Base-by-base conservation (phyloP, 2,329 filamentous ascomycete genomes). In the Hypomyces perniciosus region DNA sequence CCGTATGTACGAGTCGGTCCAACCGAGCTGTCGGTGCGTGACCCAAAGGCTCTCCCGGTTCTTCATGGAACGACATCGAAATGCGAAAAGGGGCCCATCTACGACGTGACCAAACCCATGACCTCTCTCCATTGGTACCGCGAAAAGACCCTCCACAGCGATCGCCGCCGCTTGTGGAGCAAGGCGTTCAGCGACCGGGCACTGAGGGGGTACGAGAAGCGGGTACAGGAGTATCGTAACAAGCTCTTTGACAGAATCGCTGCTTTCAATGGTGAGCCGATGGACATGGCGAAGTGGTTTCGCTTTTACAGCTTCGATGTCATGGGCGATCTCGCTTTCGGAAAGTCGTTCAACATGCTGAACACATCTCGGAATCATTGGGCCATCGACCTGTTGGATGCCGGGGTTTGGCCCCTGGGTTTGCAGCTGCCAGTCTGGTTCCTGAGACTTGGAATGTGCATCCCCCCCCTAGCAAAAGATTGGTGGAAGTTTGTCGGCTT, bases 241-340 rank as follows among this genome's bases (percentile, higher is more conserved):
- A 13, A 10, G 37, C 31, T 42, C 20, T 40, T 42, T 40, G 26
- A 35, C 6, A 33, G n/a, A n/a, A 46, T 46, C 1, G 31, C 12
- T 7, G 43, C 35, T 28, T 39, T 47, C 7, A 41, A 52, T 2
- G 57, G 56, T 6, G 37, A 54, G 26, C 50, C 56, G 1, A 51
- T 66, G 8, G 42, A 69, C 33, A 57, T 60, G 5, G 56, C 65
- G 2, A 55, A 58, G 8, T 67, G 64, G 62, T 65, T 67, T 51
- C 65, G 63, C 48, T 68, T 66, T 20, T 70, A 64, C 35, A 63
- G 62, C 26, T 70, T 71, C 41, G 69, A 70, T 43, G 62, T 70
- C 5, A 72, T 72, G 67, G 69, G 67, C 4, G 65, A 72, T 46
- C 57, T 72, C 28, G 67, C 67, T 4, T 69, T 71, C 28, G 64